Conservation (phyloP, 768 basidiomycete genomes). For the Phaffia australis region DNA sequence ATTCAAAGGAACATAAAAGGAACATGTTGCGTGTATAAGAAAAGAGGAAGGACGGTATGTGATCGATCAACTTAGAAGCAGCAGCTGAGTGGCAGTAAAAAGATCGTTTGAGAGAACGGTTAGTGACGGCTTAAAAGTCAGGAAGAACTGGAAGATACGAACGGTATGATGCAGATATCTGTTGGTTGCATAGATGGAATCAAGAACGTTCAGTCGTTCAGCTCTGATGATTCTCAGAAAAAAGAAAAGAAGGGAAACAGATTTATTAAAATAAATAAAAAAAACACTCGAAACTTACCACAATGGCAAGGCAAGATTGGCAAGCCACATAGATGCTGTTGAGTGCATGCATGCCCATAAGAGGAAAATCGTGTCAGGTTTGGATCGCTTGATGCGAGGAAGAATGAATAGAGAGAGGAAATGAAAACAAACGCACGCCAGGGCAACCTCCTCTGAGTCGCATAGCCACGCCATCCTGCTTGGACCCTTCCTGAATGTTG, state of each 20-base stretch:
- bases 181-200: background rate
- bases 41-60: background rate
- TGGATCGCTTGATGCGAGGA: too few species aligned
- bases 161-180: constrained; percentile 26
- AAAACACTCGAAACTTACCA: too few species aligned
- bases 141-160: background rate
- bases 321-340: constrained; percentile 20
- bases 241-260: background rate
- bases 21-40: background rate
- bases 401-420: too few species aligned
- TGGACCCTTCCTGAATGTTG: too few species aligned
- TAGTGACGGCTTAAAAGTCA: background rate
- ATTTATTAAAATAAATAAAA: too few species aligned
- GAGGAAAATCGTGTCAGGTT: too few species aligned
- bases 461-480: too few species aligned
- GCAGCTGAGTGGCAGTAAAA: background rate
- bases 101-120: background rate
- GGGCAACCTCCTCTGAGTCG: too few species aligned
- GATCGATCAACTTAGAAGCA: constrained; percentile 9
- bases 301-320: constrained; percentile 21
- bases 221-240: background rate
- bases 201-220: background rate
- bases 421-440: too few species aligned
- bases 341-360: too few species aligned
- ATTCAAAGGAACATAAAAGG: background rate